Evolutionary conservation across 1,284 basidiomycete genomes (phyloP).

Genomic region (Quambalaria eucalypti): DNA sequence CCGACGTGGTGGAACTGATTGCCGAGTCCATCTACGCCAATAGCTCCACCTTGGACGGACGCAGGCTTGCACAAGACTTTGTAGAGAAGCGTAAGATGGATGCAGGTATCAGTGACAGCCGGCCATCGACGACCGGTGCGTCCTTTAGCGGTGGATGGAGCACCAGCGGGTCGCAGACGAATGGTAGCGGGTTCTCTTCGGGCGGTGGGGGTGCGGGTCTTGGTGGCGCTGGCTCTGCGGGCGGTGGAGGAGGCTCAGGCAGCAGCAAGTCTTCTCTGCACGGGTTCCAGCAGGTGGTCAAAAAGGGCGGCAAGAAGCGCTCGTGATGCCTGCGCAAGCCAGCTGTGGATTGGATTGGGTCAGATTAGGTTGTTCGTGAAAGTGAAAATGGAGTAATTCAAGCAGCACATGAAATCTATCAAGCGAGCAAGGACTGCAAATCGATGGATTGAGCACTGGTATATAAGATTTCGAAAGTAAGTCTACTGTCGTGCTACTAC

Average conservation of each 20-base stretch:
- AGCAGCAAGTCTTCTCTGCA: background rate
- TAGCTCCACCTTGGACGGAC: slow-evolving; percentile 84
- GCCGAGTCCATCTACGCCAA: slow-evolving; percentile 65
- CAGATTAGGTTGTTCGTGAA: too few relatives aligned
- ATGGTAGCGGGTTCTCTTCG: background rate
- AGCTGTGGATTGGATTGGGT: too few relatives aligned
- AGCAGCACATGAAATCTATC: too few relatives aligned
- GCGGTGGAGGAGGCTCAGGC: background rate
- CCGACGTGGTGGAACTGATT: slow-evolving; percentile 46
- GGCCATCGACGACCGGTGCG: background rate
- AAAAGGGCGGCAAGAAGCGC: background rate
- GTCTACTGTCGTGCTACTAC: too few relatives aligned
- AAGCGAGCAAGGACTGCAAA: too few relatives aligned
- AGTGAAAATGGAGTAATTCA: too few relatives aligned
- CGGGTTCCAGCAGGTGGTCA: slow-evolving; percentile 1
- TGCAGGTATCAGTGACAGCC: slow-evolving; percentile 11
- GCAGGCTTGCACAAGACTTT: slow-evolving; percentile 86
- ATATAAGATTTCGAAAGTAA: too few relatives aligned
- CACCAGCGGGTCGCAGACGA: background rate
- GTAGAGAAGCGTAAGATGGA: slow-evolving; percentile 65
- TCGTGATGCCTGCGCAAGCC: too few relatives aligned
- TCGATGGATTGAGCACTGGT: too few relatives aligned
- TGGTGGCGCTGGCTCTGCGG: background rate
- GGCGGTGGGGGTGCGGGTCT: background rate
- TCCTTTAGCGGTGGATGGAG: slow-evolving; percentile 2